Conservation (phyloP, 371 early-diverging fungal genomes). For the Blyttiomyces sp. region DNA sequence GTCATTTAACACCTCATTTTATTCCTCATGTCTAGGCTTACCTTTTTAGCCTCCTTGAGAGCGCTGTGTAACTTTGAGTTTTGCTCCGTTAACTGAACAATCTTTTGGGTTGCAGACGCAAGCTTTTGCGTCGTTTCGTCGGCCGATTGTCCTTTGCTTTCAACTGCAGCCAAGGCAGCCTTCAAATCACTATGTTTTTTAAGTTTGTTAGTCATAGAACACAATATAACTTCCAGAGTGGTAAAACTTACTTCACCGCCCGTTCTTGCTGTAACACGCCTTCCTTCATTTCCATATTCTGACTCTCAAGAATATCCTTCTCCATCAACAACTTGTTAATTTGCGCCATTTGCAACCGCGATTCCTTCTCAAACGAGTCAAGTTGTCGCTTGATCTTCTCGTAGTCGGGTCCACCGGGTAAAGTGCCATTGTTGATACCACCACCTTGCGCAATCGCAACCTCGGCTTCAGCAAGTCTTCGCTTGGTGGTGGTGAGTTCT, state of each 20-base stretch:
- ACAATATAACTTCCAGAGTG: not conserved
- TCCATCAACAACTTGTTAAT: constrained; percentile 66
- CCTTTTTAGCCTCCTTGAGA: constrained; percentile 73
- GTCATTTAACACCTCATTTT: not conserved
- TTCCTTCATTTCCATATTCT: constrained; percentile 56
- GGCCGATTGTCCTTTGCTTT: constrained; percentile 50
- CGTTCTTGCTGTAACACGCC: constrained; percentile 53
- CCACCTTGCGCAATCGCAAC: constrained; percentile 31
- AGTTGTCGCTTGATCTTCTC: constrained; percentile 48
- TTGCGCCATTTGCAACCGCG: constrained; percentile 57
- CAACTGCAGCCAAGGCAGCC: constrained; percentile 65
- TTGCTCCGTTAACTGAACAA: constrained; percentile 59
- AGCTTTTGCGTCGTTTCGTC: constrained; percentile 62
- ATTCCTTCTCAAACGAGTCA: constrained; percentile 56
- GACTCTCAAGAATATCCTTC: constrained; percentile 58
- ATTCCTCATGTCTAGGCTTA: constrained; percentile 19
- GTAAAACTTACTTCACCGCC: constrained; percentile 37
- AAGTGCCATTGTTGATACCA: constrained; percentile 30
- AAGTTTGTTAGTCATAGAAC: not conserved
- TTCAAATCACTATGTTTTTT: constrained; percentile 50
- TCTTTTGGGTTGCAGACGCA: constrained; percentile 54
- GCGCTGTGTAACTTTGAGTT: constrained; percentile 56
- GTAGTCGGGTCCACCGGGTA: constrained; percentile 37
- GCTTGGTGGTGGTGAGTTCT: constrained; percentile 42
- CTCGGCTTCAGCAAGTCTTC: constrained; percentile 28